Evolutionary conservation across 1,139 yeast genomes (phyloP).

Genomic region (Geotrichum klebahnii): DNA sequence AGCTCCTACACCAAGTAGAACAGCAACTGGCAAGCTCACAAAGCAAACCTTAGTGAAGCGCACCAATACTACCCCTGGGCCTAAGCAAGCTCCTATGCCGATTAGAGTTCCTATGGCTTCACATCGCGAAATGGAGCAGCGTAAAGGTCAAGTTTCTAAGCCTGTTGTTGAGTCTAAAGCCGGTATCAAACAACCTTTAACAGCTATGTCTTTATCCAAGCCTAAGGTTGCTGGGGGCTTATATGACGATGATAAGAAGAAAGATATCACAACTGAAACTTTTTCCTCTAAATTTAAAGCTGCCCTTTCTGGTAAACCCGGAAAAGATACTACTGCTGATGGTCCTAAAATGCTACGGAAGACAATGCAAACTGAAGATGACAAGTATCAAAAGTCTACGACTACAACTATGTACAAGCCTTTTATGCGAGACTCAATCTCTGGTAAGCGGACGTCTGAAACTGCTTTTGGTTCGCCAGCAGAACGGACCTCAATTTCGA

Average conservation of each 20-base stretch:
- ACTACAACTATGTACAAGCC: background rate
- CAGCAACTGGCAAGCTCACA: constrained; percentile 5
- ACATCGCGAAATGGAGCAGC: background rate
- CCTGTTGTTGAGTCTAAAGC: background rate
- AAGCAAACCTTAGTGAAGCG: constrained; percentile 8
- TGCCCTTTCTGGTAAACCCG: constrained; percentile 1
- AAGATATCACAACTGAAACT: constrained; percentile 1
- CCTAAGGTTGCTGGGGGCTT: background rate
- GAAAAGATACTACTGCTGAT: background rate
- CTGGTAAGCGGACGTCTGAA: constrained; percentile 23
- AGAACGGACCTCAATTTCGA: background rate
- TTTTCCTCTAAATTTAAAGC: constrained; percentile 9
- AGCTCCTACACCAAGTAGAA: constrained; percentile 8
- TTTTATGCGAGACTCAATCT: background rate
- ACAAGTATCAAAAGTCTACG: background rate
- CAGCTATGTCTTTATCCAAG: constrained; percentile 7
- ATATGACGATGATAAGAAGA: constrained; percentile 1
- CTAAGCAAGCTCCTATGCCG: constrained; percentile 4
- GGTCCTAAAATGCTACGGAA: background rate
- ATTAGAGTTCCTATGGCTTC: constrained; percentile 8
- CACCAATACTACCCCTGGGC: constrained; percentile 8
- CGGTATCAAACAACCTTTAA: constrained; percentile 3
- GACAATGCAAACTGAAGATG: background rate
- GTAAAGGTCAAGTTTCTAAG: background rate
- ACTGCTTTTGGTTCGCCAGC: constrained; percentile 17